Conservation (phyloP, 1,284 basidiomycete species). For the Mycosarcoma maydis region DNA sequence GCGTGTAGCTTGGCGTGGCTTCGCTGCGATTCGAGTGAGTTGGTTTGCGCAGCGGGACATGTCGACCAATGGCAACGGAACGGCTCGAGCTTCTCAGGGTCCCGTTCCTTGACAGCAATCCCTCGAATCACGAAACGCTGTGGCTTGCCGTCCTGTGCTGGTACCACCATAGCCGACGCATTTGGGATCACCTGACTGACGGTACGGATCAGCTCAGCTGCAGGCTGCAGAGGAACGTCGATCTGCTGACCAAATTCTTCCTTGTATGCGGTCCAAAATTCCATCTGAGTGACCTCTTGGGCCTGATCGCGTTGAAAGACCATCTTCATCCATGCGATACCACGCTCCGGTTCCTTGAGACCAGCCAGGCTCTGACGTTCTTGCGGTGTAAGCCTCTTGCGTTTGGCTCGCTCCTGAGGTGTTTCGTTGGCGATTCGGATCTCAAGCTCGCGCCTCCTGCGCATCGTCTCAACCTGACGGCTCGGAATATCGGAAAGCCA, state of each 20-base stretch:
- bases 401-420: constrained; percentile 38
- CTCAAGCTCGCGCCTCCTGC: constrained; percentile 38
- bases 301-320: constrained; percentile 78
- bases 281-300: constrained; percentile 84
- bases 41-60: constrained; percentile 46
- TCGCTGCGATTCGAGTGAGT: constrained; percentile 33
- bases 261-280: constrained; percentile 88
- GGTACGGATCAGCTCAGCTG: constrained; percentile 87
- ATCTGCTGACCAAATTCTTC: constrained; percentile 68
- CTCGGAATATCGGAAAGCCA: constrained; percentile 32
- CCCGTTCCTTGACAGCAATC: constrained; percentile 69
- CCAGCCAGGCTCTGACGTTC: constrained; percentile 40
- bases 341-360: constrained; percentile 56
- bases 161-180: constrained; percentile 83
- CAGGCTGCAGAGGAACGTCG: constrained; percentile 74
- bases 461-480: constrained; percentile 13
- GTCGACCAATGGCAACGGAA: constrained; percentile 54
- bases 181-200: constrained; percentile 80
- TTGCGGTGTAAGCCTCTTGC: constrained; percentile 38
- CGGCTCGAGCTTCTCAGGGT: constrained; percentile 32
- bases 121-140: constrained; percentile 80
- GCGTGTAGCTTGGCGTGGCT: constrained; percentile 51
- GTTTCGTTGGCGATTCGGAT: constrained; percentile 33
- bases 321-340: constrained; percentile 72
- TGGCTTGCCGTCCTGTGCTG: constrained; percentile 72